Evolutionary conservation across 306 rosid genomes (phyloP).

Genomic region (Macrotyloma uniflorum): DNA sequence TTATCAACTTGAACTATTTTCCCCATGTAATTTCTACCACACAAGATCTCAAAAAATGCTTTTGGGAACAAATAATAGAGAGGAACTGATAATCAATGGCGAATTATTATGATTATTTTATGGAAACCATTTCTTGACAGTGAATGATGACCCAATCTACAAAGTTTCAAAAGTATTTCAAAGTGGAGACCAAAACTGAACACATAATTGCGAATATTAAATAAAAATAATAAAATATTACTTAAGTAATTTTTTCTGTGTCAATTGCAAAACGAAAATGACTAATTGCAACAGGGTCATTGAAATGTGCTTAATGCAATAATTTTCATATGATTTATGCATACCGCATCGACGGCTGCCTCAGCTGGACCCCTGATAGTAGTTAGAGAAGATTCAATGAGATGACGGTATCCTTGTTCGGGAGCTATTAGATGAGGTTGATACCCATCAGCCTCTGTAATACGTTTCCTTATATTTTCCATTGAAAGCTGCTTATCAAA

Average conservation of each 20-base stretch:
- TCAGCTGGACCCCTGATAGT: conserved; percentile 96
- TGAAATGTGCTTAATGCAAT: background rate
- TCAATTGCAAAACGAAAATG: conserved; percentile 1
- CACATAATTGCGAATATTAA: background rate
- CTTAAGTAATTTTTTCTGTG: background rate
- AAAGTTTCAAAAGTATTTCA: background rate
- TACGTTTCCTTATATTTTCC: conserved; percentile 91
- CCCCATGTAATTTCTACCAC: background rate
- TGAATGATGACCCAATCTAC: background rate
- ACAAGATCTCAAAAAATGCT: background rate
- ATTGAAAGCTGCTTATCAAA: conserved; percentile 94
- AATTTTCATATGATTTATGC: conserved; percentile 24
- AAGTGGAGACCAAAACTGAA: background rate
- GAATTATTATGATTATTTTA: background rate
- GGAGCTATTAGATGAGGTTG: conserved; percentile 98
- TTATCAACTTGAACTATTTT: background rate
- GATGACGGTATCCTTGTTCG: conserved; percentile 96
- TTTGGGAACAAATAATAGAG: background rate
- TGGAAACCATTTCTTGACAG: background rate
- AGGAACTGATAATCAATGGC: background rate
- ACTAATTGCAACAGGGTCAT: background rate
- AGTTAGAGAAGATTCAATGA: conserved; percentile 78
- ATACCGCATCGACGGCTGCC: conserved; percentile 95
- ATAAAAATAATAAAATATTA: background rate
- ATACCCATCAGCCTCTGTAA: conserved; percentile 98